These are phyloP conservation scores for Botrytis aclada DNA, from an alignment of 2,329 filamentous ascomycete species.

Conservation along the genomic window DNA sequence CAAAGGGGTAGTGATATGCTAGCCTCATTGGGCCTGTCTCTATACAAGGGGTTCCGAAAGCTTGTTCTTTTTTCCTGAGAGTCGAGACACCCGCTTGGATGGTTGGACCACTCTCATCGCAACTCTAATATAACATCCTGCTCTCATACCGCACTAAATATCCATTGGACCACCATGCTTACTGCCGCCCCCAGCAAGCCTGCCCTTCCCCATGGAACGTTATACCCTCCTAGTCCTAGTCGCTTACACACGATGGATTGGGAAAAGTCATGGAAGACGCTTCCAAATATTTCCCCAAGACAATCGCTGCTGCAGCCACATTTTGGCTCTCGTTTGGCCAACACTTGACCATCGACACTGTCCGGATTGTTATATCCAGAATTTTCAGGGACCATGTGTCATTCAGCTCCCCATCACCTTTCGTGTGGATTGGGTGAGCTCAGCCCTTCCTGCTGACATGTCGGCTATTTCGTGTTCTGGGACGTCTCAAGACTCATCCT, in stretches of 20 bases:
- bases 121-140: slow-evolving; percentile 15
- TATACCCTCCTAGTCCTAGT: neutral
- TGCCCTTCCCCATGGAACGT: neutral
- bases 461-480: slow-evolving; percentile 2
- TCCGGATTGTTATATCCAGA: neutral
- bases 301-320: slow-evolving; percentile 5
- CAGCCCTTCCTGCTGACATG: neutral
- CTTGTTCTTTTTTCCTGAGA: neutral
- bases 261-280: neutral
- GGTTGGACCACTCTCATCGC: neutral
- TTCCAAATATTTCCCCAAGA: neutral
- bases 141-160: neutral
- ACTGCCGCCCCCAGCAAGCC: neutral
- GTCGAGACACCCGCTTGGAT: neutral
- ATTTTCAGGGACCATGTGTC: neutral
- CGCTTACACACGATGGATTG: neutral
- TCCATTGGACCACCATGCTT: neutral
- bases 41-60: neutral
- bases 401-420: neutral
- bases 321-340: neutral
- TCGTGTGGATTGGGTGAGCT: neutral
- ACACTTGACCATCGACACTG: neutral
- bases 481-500: neutral
- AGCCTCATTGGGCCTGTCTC: neutral
- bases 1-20: neutral